These are phyloP conservation scores for Gossypium gossypioides DNA, from an alignment of 441 rosid genomes.

Conservation along the genomic window DNA sequence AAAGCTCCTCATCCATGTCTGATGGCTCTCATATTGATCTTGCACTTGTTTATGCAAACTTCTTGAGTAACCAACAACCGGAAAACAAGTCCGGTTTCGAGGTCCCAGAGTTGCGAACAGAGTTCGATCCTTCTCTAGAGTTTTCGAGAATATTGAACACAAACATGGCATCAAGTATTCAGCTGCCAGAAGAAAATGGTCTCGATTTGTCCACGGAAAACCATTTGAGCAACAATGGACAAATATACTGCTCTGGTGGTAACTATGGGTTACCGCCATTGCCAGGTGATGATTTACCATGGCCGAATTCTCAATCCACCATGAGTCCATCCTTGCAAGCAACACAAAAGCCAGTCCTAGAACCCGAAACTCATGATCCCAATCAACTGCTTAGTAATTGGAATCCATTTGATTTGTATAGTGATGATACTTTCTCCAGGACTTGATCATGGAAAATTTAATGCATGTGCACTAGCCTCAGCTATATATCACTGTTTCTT, in stretches of 20 bases:
- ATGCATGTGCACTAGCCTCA: neutral
- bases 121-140: conserved; percentile 17
- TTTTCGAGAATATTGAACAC: conserved; percentile 9
- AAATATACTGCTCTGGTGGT: conserved; percentile 25
- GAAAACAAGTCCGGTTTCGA: conserved; percentile 21
- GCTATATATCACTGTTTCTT: neutral
- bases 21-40: conserved; percentile 22
- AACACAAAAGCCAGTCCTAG: conserved; percentile 29
- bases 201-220: conserved; percentile 19
- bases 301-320: conserved; percentile 34
- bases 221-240: conserved; percentile 20
- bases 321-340: conserved; percentile 22
- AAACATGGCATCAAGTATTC: conserved; percentile 7
- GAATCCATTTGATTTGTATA: conserved; percentile 49
- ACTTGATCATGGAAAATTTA: conserved; percentile 10
- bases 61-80: conserved; percentile 50
- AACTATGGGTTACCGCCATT: conserved; percentile 48
- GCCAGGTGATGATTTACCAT: conserved; percentile 50
- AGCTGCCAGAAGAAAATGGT: conserved; percentile 22
- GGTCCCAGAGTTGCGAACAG: conserved; percentile 15
- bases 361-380: conserved; percentile 34
- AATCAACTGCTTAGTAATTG: conserved; percentile 43
- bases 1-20: conserved; percentile 14
- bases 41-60: conserved; percentile 58
- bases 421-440: conserved; percentile 32